phyloP scores from a whole-genome alignment of 2,329 filamentous ascomycete species.

The Zelopaecilomyces penicillatus region DNA sequence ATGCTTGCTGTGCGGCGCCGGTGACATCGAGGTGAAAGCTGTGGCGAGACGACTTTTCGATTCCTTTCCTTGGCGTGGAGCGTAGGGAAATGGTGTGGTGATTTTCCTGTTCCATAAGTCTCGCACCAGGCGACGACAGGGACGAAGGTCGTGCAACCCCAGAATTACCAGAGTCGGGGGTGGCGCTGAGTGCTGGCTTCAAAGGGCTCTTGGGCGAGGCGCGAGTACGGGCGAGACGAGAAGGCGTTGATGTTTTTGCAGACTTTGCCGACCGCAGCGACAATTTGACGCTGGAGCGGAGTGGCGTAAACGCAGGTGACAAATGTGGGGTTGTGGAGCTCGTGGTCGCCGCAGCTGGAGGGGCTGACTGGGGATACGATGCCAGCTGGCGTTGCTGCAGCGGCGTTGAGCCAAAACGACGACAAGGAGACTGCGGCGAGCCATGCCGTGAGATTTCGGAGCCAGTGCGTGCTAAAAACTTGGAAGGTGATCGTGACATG shows the following conservation, averaged over 20 bases:
- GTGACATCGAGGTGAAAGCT: conserved; percentile 51
- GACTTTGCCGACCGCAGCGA: conserved; percentile 56
- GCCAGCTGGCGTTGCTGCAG: conserved; percentile 22
- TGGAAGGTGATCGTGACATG: conserved; percentile 87
- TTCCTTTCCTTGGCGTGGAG: conserved; percentile 14
- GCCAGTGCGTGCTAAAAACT: conserved; percentile 54
- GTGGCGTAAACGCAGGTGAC: conserved; percentile 53
- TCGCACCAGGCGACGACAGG: conserved; percentile 25
- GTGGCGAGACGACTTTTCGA: conserved; percentile 43
- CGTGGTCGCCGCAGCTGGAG: conserved; percentile 23
- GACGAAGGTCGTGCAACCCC: conserved; percentile 40
- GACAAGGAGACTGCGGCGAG: conserved; percentile 46
- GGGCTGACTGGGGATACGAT: conserved; percentile 25
- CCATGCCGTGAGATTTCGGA: conserved; percentile 40
- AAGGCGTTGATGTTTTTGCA: conserved; percentile 38
- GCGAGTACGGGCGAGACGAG: conserved; percentile 50
- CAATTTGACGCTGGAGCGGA: conserved; percentile 58
- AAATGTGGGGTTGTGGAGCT: conserved; percentile 24
- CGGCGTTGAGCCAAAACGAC: conserved; percentile 30
- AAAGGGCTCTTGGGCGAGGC: conserved; percentile 74
- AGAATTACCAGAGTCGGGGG: conserved; percentile 63
- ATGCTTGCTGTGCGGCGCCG: conserved; percentile 41
- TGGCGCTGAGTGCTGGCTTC: conserved; percentile 65
- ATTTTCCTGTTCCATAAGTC: conserved; percentile 38
- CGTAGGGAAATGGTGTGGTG: conserved; percentile 27